Conservation (phyloP, 805 yeast species). For the Saturnispora quitensis region DNA sequence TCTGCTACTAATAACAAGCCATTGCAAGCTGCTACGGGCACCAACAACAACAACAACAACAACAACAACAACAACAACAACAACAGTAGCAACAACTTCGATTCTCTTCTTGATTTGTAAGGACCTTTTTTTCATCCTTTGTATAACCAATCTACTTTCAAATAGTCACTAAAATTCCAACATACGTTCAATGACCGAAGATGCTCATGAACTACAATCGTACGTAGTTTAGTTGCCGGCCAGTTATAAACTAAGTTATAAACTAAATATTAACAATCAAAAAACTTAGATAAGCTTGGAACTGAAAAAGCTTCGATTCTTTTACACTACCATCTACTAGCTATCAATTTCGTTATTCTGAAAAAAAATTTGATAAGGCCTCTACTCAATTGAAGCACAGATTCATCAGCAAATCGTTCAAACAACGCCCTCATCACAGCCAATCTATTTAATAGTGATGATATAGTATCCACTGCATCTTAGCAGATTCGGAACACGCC, state of each 20-base stretch:
- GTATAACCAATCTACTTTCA: background rate
- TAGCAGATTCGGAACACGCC: background rate
- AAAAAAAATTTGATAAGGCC: background rate
- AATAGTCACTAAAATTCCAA: background rate
- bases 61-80: conserved; percentile 6
- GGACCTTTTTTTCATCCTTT: background rate
- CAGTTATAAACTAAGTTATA: too few species aligned
- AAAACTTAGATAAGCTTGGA: background rate
- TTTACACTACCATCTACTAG: background rate
- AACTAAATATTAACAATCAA: background rate
- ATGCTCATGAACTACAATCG: background rate
- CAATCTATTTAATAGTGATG: background rate
- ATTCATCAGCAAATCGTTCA: background rate
- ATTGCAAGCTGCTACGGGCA: background rate
- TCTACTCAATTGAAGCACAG: background rate
- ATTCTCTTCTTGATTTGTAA: conserved; percentile 9
- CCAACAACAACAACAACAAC: background rate
- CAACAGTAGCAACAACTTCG: conserved; percentile 1
- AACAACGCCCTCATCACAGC: background rate
- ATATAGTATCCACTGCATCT: background rate
- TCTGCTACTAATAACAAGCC: conserved; percentile 3
- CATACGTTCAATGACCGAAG: background rate
- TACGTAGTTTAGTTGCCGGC: background rate
- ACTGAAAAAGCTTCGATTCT: background rate
- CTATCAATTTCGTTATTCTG: background rate